Base-by-base conservation (phyloP, 805 yeast genomes). In the Metschnikowia santaceciliae region DNA sequence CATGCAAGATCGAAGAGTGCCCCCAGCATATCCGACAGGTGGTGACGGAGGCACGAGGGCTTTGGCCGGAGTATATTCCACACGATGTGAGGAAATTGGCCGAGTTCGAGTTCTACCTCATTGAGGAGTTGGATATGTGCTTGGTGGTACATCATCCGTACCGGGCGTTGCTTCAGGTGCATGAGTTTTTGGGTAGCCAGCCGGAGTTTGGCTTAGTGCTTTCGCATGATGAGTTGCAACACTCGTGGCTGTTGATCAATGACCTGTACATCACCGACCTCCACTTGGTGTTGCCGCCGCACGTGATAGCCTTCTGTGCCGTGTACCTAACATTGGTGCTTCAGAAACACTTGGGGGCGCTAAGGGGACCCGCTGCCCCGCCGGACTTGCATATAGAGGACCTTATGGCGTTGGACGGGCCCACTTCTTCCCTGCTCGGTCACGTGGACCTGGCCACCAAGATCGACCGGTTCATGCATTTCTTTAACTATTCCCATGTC, bases 41-140 rank as follows among this genome's bases (percentile, higher is more conserved):
- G 8, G 80, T 89, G 20, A 77, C 83, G 17, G 98, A 92, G 63
- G 94, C 97, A 1, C 71, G 96, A 48, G 85, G 85, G 36, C 70
- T 90, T 37, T 92, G 98, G 98, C 97, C 98, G 0, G 97, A 91
- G 61, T 89, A 84, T 61, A 85, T 92, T 35, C 96, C 97, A 0
- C 90, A 87, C 52, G 98, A 92, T 65, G 81, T 90, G 15, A 86
- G 96, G 30, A 89, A 88, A 61, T 75, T 94, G 14, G 97, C 98
- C 0, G 98, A 94, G 64, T 88, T 95, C 69, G 99, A 94, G 68
- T 94, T 94, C 65, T 94, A 92, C 63, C 67, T 94, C 41, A 84
- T 94, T 17, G 97, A 90, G 61, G 98, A 91, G 65, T 75, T 94
- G 69, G 82, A 86, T 61, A 76, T 86, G 68, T 85, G 76, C 61